phyloP scores from a whole-genome alignment of 306 rosid genomes.

The Vigna mungo region DNA sequence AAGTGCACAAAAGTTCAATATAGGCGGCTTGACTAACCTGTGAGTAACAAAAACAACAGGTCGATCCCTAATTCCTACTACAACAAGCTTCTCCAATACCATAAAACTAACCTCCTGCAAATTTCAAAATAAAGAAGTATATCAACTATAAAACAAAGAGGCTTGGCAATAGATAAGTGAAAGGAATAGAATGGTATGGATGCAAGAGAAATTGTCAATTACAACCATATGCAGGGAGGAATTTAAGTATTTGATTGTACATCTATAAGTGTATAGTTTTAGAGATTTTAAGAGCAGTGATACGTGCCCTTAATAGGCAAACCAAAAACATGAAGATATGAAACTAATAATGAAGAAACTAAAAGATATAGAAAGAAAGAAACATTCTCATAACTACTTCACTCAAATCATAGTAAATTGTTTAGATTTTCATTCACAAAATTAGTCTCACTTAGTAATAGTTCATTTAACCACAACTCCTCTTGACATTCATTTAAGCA shows the following conservation, averaged over 20 bases:
- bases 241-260: slow-evolving; percentile 5
- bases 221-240: background rate
- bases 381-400: no score
- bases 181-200: slow-evolving; percentile 18
- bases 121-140: slow-evolving; percentile 45
- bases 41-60: slow-evolving; percentile 96
- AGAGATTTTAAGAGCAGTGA: slow-evolving; percentile 18
- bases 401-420: no score
- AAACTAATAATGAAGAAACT: no score
- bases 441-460: background rate
- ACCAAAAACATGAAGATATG: slow-evolving; percentile 9
- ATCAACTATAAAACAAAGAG: slow-evolving; percentile 36
- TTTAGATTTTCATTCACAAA: slow-evolving; percentile 4
- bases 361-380: no score
- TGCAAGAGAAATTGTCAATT: slow-evolving; percentile 20
- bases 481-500: no score
- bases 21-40: slow-evolving; percentile 60
- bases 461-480: no score
- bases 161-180: slow-evolving; percentile 16
- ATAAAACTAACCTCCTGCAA: slow-evolving; percentile 94
- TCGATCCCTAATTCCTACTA: slow-evolving; percentile 91
- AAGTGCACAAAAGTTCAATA: slow-evolving; percentile 14
- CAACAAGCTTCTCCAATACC: slow-evolving; percentile 88
- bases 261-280: background rate
- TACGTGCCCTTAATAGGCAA: slow-evolving; percentile 28